Evolutionary conservation across 176 grass and related monocot species (phyloP).

Genomic region (Themeda triandra): DNA sequence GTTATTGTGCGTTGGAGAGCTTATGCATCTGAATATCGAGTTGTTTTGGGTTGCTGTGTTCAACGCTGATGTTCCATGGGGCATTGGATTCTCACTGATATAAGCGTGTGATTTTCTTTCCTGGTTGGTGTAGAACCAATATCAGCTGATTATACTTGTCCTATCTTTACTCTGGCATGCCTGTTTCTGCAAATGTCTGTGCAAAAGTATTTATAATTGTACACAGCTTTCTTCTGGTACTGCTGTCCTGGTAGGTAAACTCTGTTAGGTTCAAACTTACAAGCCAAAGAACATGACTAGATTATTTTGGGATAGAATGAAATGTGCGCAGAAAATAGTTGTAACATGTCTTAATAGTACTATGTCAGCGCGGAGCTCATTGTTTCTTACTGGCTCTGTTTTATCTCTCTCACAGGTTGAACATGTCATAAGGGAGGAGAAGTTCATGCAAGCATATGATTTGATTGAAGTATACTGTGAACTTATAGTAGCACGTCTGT

Average conservation of each 20-base stretch:
- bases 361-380: not conserved
- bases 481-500: constrained; percentile 81
- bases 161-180: not conserved
- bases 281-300: not conserved
- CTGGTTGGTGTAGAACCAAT: not conserved
- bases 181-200: not conserved
- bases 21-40: not conserved
- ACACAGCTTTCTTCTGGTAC: not conserved
- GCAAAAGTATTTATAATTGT: not conserved
- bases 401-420: constrained; percentile 61
- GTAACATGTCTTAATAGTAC: not conserved
- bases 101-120: not conserved
- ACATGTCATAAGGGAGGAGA: constrained; percentile 98
- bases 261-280: not conserved
- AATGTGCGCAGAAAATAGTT: not conserved
- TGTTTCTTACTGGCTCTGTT: constrained; percentile 8
- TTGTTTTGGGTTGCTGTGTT: not conserved
- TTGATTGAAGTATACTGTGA: constrained; percentile 91
- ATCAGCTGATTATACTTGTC: not conserved
- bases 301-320: not conserved
- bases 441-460: constrained; percentile 88
- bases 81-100: not conserved
- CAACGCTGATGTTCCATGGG: not conserved
- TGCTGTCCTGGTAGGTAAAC: not conserved
- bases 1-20: not conserved